Evolutionary conservation across 2,329 filamentous ascomycete species (phyloP), one percentile per base, ranked within the genome.

Genomic region (Elsinoe batatas): DNA sequence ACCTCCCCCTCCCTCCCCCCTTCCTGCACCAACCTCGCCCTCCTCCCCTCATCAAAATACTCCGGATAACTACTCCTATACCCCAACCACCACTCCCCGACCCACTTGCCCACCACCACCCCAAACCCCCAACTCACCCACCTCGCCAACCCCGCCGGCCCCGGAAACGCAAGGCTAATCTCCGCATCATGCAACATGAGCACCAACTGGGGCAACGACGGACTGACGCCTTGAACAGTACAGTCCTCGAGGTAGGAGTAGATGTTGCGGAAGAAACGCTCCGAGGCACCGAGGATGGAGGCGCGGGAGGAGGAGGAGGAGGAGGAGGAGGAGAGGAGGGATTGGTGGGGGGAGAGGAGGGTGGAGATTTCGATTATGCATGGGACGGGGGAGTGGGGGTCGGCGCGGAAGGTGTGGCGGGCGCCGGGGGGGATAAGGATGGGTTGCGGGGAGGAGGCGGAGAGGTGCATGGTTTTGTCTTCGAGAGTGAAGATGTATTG

Each of bases 191-290:
- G 60, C 35, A 67, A 51, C 38, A 64, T 60, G 8, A 66, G 51
- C 43, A 66, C 47, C 22, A 65, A 57, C 53, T 67, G 65, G 42
- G 63, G 62, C 51, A 64, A 43, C 46, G 56, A 60, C 3, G 64
- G 64, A 20, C 51, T 53, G 8, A 58, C 53, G 13, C 59, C 58
- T 54, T 66, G 63, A 3, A 51, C 15, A 13, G 59, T 62, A 55
- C 64, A 67, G 53, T 67, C 63, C 15, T 67, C 64, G 30, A 65
- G 61, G 44, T 65, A 66, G 17, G 61, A 60, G 53, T 65, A 66
- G 15, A 67, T 58, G 50, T 64, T 64, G 13, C 64, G 58, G 54
- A 65, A 65, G 60, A 65, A 66, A 46, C 60, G 61, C 57, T 61
- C 61, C 38, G 56, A 63, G 11, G 59, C 55, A 20, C 64, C 64